A percentile compares a stretch with the other conserved stretches of the same genome.
Evolutionary conservation across 2,329 filamentous ascomycete genomes (phyloP).

Genomic region (Diaporthe destruens): DNA sequence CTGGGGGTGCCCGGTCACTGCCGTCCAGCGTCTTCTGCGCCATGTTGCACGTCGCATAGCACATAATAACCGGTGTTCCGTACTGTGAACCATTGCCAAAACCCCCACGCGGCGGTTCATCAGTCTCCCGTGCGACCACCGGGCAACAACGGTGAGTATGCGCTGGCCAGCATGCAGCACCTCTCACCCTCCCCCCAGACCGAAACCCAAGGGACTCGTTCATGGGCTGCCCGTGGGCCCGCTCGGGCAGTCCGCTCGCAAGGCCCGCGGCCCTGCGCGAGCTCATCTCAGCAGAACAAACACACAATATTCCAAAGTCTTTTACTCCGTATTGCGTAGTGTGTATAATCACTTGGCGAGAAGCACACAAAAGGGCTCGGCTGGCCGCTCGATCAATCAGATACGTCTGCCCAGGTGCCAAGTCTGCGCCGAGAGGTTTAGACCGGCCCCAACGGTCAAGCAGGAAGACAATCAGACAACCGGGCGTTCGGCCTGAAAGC

Average conservation of each 20-base stretch:
- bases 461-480: slow-evolving; percentile 1
- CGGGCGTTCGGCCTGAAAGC: slow-evolving; percentile 21
- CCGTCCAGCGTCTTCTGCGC: background rate
- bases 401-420: slow-evolving; percentile 36
- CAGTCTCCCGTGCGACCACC: slow-evolving; percentile 18
- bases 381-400: slow-evolving; percentile 26
- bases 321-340: background rate
- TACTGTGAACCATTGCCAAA: background rate
- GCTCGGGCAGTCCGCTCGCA: slow-evolving; percentile 20
- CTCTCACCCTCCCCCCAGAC: background rate
- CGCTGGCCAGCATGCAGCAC: background rate
- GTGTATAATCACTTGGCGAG: slow-evolving; percentile 31
- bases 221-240: background rate
- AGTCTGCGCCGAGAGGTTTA: slow-evolving; percentile 39
- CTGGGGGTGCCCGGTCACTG: background rate
- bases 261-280: background rate
- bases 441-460: background rate
- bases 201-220: background rate
- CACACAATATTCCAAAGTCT: slow-evolving; percentile 12
- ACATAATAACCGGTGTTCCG: background rate
- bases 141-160: slow-evolving; percentile 9
- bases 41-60: background rate
- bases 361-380: slow-evolving; percentile 15
- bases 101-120: slow-evolving; percentile 39
- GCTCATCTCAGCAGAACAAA: slow-evolving; percentile 23